These are phyloP conservation scores for Hericium erinaceus DNA, from an alignment of 768 basidiomycete species.

Conservation along the genomic window DNA sequence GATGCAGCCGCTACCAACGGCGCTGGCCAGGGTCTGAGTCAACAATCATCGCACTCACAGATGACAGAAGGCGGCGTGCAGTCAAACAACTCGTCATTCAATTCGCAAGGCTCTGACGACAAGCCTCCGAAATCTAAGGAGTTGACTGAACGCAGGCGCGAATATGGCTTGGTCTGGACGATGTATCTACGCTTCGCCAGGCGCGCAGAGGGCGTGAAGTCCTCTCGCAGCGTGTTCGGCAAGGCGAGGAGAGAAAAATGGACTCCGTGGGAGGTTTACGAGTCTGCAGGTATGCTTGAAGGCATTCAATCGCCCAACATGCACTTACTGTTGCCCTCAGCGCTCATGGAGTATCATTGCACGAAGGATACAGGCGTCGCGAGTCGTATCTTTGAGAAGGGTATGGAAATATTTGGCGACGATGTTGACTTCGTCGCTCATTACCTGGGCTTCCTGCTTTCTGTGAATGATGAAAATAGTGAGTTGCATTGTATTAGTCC, in stretches of 20 bases:
- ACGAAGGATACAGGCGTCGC: slow-evolving; percentile 74
- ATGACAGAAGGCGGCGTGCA: slow-evolving; percentile 1
- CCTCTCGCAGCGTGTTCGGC: slow-evolving; percentile 67
- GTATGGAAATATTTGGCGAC: slow-evolving; percentile 72
- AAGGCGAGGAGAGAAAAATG: slow-evolving; percentile 71
- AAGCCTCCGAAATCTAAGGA: slow-evolving; percentile 48
- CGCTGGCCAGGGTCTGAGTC: slow-evolving; percentile 9
- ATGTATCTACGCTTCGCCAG: slow-evolving; percentile 92
- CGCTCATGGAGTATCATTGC: slow-evolving; percentile 90
- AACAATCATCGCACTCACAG: neutral
- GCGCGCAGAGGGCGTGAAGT: slow-evolving; percentile 79
- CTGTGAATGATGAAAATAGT: slow-evolving; percentile 95
- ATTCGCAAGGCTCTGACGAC: slow-evolving; percentile 42
- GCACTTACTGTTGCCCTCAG: slow-evolving; percentile 30
- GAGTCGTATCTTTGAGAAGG: slow-evolving; percentile 89
- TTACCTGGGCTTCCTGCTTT: slow-evolving; percentile 89
- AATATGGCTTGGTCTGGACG: slow-evolving; percentile 73
- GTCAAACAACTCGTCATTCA: slow-evolving; percentile 22
- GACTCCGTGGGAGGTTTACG: slow-evolving; percentile 88
- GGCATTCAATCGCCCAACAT: neutral
- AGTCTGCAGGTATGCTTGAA: slow-evolving; percentile 66
- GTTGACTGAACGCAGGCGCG: slow-evolving; percentile 48
- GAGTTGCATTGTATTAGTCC: slow-evolving; percentile 4
- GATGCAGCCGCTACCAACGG: slow-evolving; percentile 28
- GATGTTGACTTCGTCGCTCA: slow-evolving; percentile 81